Evolutionary conservation across 257 asterid species (phyloP).

Genomic region (Petunia axillaris): DNA sequence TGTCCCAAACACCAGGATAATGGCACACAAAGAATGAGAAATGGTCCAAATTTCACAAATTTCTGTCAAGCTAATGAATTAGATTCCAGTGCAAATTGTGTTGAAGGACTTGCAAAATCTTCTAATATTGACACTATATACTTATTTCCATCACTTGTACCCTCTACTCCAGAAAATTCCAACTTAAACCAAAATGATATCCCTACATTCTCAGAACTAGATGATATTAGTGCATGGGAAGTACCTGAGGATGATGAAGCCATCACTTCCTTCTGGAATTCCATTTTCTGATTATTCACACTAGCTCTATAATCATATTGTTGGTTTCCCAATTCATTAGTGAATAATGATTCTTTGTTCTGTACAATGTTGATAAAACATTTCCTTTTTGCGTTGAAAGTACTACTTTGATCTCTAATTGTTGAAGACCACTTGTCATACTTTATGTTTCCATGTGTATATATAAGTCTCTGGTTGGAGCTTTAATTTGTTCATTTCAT

Average conservation of each 20-base stretch:
- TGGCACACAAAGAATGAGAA: neutral
- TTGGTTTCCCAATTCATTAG: too few species aligned
- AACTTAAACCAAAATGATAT: neutral
- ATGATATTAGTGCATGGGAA: conserved; percentile 14
- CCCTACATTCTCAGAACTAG: neutral
- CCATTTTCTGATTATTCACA: neutral
- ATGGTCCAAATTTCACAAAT: neutral
- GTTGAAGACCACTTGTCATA: neutral
- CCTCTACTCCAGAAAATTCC: neutral
- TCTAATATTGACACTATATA: neutral
- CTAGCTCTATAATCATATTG: too few species aligned
- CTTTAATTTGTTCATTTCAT: neutral
- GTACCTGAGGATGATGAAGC: neutral
- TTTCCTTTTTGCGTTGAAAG: neutral
- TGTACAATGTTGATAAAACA: neutral
- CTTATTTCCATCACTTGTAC: neutral
- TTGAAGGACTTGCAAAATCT: neutral
- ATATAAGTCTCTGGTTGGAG: neutral
- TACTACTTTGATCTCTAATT: neutral
- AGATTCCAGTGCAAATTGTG: neutral
- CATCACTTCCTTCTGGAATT: neutral
- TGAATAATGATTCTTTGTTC: neutral
- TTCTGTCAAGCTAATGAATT: neutral
- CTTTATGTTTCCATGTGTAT: neutral
- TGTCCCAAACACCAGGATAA: neutral